Evolutionary conservation across 2,329 filamentous ascomycete species (phyloP), one percentile per base, ranked within the genome.

Genomic region (Exophiala viscosa): DNA sequence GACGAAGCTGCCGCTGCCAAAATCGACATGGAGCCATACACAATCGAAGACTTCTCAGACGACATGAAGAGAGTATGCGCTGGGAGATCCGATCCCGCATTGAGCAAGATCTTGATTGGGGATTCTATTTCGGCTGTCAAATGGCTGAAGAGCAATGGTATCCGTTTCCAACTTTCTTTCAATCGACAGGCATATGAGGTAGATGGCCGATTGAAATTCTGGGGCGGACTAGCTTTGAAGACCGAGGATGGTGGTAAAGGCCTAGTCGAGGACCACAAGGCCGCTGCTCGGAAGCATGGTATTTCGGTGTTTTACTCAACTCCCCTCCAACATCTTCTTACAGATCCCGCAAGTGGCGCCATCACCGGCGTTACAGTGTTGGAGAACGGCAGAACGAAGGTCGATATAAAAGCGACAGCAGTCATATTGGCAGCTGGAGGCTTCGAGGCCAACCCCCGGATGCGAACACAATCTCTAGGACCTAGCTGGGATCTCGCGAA

Each of bases 141-240:
- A 60, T 85, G 82, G 82, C 69, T 85, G 2, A 72, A 72, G 1
- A 57, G 64, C 42, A 73, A 80, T 36, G 82, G 82, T 0, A 68
- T 84, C 2, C 70, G 74, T 1, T 85, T 83, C 60, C 76, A 82
- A 61, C 69, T 87, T 2, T 79, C 76, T 1, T 86, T 86, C 65
- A 81, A 85, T 53, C 73, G 84, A 2, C 84, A 88, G 62, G 81
- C 84, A 0, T 87, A 84, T 64, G 72, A 82, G 51, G 75, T 85
- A n/a, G 71, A 80, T 45, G 81, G 79, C 1, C 70, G 77, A 28
- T 76, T 76, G 62, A 83, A 81, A 61, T 87, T 87, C 64, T 87
- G 83, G 83, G 84, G 84, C 9, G 84, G 84, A 0, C 67, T 87
- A 63, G 73, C 72, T n/a, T 66, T 86, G 32, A 82, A 77, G 61